Evolutionary conservation across 2,329 filamentous ascomycete species (phyloP), one percentile per base, ranked within the genome.

Genomic region (Pseudomassariella vexata): DNA sequence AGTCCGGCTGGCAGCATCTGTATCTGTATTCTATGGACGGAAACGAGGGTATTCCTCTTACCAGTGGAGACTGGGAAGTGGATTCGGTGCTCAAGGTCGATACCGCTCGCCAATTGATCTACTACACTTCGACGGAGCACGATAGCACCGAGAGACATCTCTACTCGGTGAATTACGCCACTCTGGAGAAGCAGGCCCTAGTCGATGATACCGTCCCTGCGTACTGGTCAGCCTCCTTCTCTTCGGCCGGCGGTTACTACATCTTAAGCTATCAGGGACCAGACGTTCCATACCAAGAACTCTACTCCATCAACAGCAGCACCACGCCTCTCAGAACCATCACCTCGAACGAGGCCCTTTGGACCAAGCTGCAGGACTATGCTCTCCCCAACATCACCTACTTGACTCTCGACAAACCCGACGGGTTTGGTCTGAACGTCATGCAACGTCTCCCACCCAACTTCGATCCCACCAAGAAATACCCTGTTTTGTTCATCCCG

Each of bases 401-500:
- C 56, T 69, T 76, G 31, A 76, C 79, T 28, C 67, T 84, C 2
- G 50, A 68, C 19, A 76, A 81, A 39, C 75, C 77, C 0, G 69
- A 73, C 15, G 78, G 78, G 7, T 76, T 71, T 49, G 68, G 55
- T 1, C 53, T 84, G 25, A 80, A 82, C 47, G 76, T 81, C 19
- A 76, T 77, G 67, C 70, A 82, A 44, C 69, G 70, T 5, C 68
- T 83, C n/a, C 83, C 79, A 0, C 79, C 76, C 0, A 42, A 71
- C 46, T 94, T 90, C 50, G 71, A 85, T 48, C 58, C 70, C 7
- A 65, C 58, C 12, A 82, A 86, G 56, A 87, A 76, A 42, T 94
- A 90, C 48, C 87, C 87, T 5, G 76, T 82, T 2, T 81, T 88
- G 51, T 63, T 89, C 24, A 84, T 94, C 40, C 87, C 79, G 0